A percentile compares a stretch with the other conserved stretches of the same genome.
These are phyloP conservation scores for Saturnispora besseyi DNA, from an alignment of 805 yeast species.

Conservation along the genomic window DNA sequence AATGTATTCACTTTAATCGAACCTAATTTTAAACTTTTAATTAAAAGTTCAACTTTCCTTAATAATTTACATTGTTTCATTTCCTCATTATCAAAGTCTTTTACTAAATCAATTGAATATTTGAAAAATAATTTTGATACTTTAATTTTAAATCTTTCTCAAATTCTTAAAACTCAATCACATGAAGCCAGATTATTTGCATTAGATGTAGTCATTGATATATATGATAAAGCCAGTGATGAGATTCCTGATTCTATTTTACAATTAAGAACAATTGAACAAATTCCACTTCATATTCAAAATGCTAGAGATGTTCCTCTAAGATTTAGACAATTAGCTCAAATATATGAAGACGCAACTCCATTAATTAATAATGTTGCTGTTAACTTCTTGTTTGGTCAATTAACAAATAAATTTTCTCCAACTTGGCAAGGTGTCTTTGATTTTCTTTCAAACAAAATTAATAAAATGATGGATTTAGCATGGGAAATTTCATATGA, in stretches of 20 bases:
- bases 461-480: slow-evolving; percentile 31
- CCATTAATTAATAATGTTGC: slow-evolving; percentile 26
- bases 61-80: slow-evolving; percentile 28
- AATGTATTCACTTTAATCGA: slow-evolving; percentile 16
- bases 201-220: slow-evolving; percentile 31
- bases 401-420: slow-evolving; percentile 63
- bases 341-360: slow-evolving; percentile 27
- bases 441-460: slow-evolving; percentile 46
- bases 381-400: slow-evolving; percentile 53
- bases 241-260: slow-evolving; percentile 19
- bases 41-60: slow-evolving; percentile 31
- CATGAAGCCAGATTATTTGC: slow-evolving; percentile 43
- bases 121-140: slow-evolving; percentile 7
- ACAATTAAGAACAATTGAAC: slow-evolving; percentile 56
- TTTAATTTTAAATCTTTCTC: slow-evolving; percentile 20
- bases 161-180: slow-evolving; percentile 40
- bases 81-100: neutral
- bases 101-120: slow-evolving; percentile 5
- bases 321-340: slow-evolving; percentile 53
- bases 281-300: slow-evolving; percentile 58
- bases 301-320: slow-evolving; percentile 68
- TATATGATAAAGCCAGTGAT: slow-evolving; percentile 27
- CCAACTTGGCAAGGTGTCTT: slow-evolving; percentile 79
- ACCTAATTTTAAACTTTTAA: slow-evolving; percentile 18
- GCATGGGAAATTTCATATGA: slow-evolving; percentile 49